phyloP scores from a whole-genome alignment of 2,329 filamentous ascomycete species.

The Talaromyces rugulosus region DNA sequence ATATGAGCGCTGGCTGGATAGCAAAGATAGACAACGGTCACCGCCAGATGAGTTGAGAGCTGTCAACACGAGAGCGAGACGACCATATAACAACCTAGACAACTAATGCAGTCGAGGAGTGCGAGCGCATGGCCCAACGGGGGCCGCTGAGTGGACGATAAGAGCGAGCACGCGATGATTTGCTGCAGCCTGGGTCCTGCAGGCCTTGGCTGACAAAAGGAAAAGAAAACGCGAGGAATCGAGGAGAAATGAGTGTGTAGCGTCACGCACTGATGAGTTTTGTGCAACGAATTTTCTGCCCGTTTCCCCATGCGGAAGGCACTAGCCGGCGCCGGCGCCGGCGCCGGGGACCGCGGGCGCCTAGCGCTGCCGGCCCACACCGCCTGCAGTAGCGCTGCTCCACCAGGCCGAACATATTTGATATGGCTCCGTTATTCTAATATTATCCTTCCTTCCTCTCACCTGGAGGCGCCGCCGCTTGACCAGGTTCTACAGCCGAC shows the following conservation, averaged over 20 bases:
- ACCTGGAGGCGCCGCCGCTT: neutral
- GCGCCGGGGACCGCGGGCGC: neutral
- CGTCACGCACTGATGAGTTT: neutral
- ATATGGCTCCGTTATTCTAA: neutral
- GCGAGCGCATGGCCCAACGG: constrained; percentile 11
- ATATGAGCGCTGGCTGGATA: neutral
- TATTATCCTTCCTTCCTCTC: neutral
- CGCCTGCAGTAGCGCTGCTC: neutral
- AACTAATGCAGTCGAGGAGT: neutral
- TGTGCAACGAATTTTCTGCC: neutral
- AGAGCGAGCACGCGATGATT: neutral
- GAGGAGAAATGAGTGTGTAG: neutral
- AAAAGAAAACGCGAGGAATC: neutral
- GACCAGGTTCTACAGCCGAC: neutral
- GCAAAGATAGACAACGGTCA: neutral
- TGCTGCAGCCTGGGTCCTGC: neutral
- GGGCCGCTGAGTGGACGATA: constrained; percentile 10
- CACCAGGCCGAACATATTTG: neutral
- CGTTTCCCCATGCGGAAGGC: neutral
- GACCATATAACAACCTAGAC: neutral
- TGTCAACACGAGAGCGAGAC: neutral
- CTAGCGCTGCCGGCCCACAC: neutral
- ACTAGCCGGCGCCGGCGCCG: neutral
- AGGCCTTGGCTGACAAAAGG: neutral
- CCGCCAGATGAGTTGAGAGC: constrained; percentile 7